Conservation (phyloP, 371 early-diverging fungal species). For the Conidiobolus incongruus region DNA sequence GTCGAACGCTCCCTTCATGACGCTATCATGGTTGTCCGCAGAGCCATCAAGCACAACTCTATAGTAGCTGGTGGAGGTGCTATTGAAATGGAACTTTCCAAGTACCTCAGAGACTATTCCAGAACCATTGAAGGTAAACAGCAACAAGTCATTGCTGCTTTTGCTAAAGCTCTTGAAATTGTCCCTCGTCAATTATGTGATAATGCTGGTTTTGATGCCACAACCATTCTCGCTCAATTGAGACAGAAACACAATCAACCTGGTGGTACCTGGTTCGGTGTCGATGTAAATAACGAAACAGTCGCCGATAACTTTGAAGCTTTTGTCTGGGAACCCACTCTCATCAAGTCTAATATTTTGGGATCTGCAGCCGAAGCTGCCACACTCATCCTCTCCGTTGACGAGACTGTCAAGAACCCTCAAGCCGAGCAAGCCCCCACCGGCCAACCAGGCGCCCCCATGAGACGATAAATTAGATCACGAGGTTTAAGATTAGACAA, state of each 20-base stretch:
- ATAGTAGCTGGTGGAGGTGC: conserved; percentile 98
- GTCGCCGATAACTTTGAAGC: conserved; percentile 81
- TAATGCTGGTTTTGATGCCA: conserved; percentile 99
- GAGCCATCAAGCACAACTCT: conserved; percentile 81
- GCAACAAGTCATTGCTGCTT: conserved; percentile 89
- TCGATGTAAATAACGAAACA: conserved; percentile 78
- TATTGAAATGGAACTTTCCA: conserved; percentile 95
- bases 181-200: conserved; percentile 97
- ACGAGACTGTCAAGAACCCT: conserved; percentile 80
- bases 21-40: conserved; percentile 97
- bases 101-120: conserved; percentile 78
- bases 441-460: too few species aligned
- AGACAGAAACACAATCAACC: conserved; percentile 78
- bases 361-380: conserved; percentile 94
- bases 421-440: conserved; percentile 32
- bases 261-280: conserved; percentile 76
- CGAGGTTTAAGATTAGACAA: too few species aligned
- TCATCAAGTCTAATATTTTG: conserved; percentile 95
- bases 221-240: conserved; percentile 91
- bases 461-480: too few species aligned
- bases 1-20: conserved; percentile 98
- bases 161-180: conserved; percentile 96
- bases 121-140: conserved; percentile 88
- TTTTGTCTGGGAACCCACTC: conserved; percentile 98
- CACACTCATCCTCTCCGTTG: conserved; percentile 83